Conservation (phyloP, 129 eudicot genomes). For the Solidago caesia region DNA sequence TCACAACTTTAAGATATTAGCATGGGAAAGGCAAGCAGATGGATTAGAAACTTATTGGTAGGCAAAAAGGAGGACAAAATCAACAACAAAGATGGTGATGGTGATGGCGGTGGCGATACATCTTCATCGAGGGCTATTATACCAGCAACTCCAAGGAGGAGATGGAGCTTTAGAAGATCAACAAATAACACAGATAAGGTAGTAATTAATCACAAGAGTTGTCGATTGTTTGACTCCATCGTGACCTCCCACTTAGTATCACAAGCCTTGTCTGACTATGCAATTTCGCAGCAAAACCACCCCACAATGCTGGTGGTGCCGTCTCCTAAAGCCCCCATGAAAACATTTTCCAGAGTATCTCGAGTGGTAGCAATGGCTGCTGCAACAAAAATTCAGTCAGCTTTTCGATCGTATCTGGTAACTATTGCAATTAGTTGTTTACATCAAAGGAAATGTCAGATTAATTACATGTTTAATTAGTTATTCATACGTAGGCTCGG, state of each 20-base stretch:
- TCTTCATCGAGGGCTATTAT: constrained; percentile 15
- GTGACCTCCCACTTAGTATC: constrained; percentile 39
- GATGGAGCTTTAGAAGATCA: constrained; percentile 75
- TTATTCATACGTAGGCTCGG: constrained; percentile 50
- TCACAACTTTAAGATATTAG: background rate
- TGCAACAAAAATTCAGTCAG: constrained; percentile 68
- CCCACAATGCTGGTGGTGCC: constrained; percentile 6
- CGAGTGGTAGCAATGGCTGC: constrained; percentile 35
- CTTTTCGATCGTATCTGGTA: constrained; percentile 72
- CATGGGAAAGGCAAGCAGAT: constrained; percentile 81
- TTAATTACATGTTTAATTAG: background rate
- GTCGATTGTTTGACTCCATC: constrained; percentile 47
- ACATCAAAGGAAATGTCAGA: background rate
- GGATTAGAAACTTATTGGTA: constrained; percentile 63
- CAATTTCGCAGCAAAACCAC: constrained; percentile 27
- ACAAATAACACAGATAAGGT: constrained; percentile 32
- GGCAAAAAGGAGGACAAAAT: constrained; percentile 60
- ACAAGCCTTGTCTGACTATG: constrained; percentile 42
- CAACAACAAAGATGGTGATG: constrained; percentile 25
- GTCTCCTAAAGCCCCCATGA: constrained; percentile 11
- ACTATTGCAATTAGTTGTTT: background rate
- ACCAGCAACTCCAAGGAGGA: constrained; percentile 42
- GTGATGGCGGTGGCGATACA: background rate
- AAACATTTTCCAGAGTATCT: background rate
- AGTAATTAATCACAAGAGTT: constrained; percentile 35